Percentiles rank a stretch among this genome's conserved stretches.
Conservation (phyloP, 2,329 filamentous ascomycete species). For the Aspergillus ochraceus region DNA sequence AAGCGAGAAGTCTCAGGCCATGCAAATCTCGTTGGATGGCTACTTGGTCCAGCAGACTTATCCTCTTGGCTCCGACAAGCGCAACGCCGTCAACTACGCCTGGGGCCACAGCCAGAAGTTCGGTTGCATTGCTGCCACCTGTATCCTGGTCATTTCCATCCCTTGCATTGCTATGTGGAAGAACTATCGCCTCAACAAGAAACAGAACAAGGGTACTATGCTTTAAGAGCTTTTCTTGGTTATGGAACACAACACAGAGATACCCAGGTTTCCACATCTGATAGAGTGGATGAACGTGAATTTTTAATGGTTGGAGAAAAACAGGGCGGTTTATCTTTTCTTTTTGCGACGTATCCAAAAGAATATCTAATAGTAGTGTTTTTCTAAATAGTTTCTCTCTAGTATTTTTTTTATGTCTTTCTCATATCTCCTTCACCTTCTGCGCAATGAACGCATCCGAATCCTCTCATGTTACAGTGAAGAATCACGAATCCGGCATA, state of each 20-base stretch:
- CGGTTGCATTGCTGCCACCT: conserved; percentile 36
- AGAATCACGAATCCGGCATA: neutral
- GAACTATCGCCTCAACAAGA: conserved; percentile 40
- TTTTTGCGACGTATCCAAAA: neutral
- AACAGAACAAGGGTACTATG: conserved; percentile 39
- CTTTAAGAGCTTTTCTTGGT: conserved; percentile 6
- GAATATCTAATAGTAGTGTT: neutral
- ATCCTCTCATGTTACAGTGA: no score
- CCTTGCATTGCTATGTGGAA: conserved; percentile 40
- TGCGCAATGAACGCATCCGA: neutral
- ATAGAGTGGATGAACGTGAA: neutral
- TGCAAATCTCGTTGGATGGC: conserved; percentile 28
- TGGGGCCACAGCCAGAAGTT: conserved; percentile 41
- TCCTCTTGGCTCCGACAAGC: conserved; percentile 27
- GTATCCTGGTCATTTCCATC: conserved; percentile 32
- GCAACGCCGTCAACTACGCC: conserved; percentile 38
- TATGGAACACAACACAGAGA: neutral
- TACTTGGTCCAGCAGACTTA: conserved; percentile 28
- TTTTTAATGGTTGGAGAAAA: neutral
- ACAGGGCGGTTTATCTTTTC: neutral
- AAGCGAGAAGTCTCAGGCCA: conserved; percentile 18
- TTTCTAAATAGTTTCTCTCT: neutral
- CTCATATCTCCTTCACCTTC: neutral
- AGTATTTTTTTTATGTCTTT: neutral
- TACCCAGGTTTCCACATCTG: neutral